Percentiles rank a stretch among this genome's conserved stretches.
Conservation (phyloP, 371 early-diverging fungal species). For the Apophysomyces ossiformis region DNA sequence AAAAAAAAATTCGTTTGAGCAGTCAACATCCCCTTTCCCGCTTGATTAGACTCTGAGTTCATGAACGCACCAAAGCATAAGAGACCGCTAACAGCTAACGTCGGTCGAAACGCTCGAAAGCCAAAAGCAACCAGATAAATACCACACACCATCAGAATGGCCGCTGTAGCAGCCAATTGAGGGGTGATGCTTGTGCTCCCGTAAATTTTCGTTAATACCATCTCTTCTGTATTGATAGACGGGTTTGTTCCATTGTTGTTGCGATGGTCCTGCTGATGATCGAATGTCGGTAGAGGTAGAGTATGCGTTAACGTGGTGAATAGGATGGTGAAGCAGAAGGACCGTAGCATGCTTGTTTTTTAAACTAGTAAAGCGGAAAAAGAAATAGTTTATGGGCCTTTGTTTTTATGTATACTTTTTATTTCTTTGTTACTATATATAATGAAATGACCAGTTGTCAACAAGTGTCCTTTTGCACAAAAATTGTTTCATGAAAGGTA, state of each 20-base stretch:
- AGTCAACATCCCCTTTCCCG: too few relatives aligned
- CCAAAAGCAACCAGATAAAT: slow-evolving; percentile 36
- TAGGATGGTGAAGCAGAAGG: too few relatives aligned
- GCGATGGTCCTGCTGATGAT: not conserved
- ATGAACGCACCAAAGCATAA: slow-evolving; percentile 33
- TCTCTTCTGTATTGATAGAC: not conserved
- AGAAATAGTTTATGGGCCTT: too few relatives aligned
- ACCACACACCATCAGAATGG: slow-evolving; percentile 33
- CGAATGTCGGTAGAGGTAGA: not conserved
- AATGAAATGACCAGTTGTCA: too few relatives aligned
- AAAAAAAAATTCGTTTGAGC: not conserved
- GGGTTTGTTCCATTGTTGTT: not conserved
- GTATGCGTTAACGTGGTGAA: not conserved
- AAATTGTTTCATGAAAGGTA: too few relatives aligned
- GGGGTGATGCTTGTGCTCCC: slow-evolving; percentile 24
- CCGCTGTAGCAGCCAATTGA: slow-evolving; percentile 32
- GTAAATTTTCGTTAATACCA: slow-evolving; percentile 10
- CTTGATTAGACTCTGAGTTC: too few relatives aligned
- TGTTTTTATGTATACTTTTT: too few relatives aligned
- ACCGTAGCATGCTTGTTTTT: too few relatives aligned
- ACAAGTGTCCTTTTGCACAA: too few relatives aligned
- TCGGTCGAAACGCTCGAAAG: slow-evolving; percentile 30
- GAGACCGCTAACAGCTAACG: slow-evolving; percentile 34
- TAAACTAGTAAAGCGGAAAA: too few relatives aligned
- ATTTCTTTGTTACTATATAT: too few relatives aligned